These are phyloP conservation scores for Inonotus obliquus DNA, from an alignment of 1,284 basidiomycete genomes.

Conservation along the genomic window DNA sequence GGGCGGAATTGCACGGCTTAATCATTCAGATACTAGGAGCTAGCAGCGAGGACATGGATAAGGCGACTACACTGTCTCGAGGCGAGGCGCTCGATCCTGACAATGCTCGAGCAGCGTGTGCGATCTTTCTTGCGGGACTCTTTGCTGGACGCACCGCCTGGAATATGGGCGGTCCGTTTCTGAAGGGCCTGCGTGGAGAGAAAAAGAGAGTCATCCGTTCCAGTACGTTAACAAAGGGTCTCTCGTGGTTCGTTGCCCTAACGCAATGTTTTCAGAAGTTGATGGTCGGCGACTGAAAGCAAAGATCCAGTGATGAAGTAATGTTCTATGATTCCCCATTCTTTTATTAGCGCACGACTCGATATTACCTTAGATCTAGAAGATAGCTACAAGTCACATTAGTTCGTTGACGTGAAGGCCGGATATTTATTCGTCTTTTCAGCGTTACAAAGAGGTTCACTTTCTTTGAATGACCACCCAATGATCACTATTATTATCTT, in stretches of 20 bases:
- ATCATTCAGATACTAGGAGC: constrained; percentile 26
- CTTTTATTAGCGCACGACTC: not conserved
- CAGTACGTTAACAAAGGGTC: constrained; percentile 13
- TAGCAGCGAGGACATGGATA: constrained; percentile 26
- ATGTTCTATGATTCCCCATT: not conserved
- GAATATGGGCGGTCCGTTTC: constrained; percentile 41
- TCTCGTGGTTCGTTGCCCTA: not conserved
- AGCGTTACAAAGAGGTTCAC: too few relatives aligned
- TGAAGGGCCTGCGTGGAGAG: constrained; percentile 14
- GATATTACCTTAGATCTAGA: not conserved
- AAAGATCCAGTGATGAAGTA: constrained; percentile 9
- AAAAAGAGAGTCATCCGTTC: constrained; percentile 22
- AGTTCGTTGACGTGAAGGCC: too few relatives aligned
- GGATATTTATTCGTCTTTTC: too few relatives aligned
- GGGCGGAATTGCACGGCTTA: constrained; percentile 53
- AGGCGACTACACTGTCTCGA: constrained; percentile 21
- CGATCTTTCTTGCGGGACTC: constrained; percentile 49
- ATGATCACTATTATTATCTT: too few relatives aligned
- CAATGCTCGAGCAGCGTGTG: constrained; percentile 63
- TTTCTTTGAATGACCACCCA: too few relatives aligned
- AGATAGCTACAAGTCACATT: not conserved
- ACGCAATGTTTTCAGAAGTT: not conserved
- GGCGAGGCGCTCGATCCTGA: constrained; percentile 48
- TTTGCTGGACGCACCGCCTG: constrained; percentile 54
- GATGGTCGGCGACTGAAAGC: constrained; percentile 13